Evolutionary conservation across 2,329 filamentous ascomycete genomes (phyloP), one percentile per base, ranked within the genome.

Genomic region (Aureobasidium lini): DNA sequence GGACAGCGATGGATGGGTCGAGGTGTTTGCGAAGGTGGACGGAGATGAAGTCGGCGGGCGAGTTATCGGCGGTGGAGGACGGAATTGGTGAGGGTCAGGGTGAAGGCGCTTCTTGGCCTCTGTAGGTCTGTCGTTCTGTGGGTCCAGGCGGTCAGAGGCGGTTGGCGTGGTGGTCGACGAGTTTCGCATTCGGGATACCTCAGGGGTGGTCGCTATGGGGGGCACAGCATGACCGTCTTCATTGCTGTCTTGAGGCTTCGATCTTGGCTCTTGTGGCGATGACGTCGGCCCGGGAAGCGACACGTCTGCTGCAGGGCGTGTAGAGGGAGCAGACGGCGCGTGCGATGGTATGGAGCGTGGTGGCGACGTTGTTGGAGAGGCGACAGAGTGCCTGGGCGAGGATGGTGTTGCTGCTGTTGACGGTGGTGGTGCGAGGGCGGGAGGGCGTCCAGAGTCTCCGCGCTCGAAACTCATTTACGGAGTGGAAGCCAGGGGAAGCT

Each of bases 81-180:
- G 56, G 49, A 61, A 58, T 43, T 58, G 60, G 49, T 59, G 48
- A 29, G 36, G 32, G 3, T 42, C 23, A 18, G 42, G 42, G 54
- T 57, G 54, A 57, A 32, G 23, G n/a, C 54, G 54, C 43, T 57
- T 57, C 34, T 48, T 57, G 42, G 23, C 23, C 23, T 57, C 54
- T 39, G 43, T 46, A 6, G 39, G 11, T 36, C 7, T 10, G 39
- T 43, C 31, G 29, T 15, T 32, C 29, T 56, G 52, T 46, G 42
- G 16, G 7, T 31, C 29, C 39, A 34, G 43, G 32, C 8, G 15
- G n/a, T 57, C 54, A 56, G 40, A 56, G 37, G 54, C 54, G 15
- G 43, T 47, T 16, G 54, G 28, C 15, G 54, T 31, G 34, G 52
- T 32, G 50, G 37, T 18, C 1, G 50, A 9, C 28, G 50, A 7